phyloP scores from a whole-genome alignment of 768 basidiomycete genomes.

The Tylopilus sp. region DNA sequence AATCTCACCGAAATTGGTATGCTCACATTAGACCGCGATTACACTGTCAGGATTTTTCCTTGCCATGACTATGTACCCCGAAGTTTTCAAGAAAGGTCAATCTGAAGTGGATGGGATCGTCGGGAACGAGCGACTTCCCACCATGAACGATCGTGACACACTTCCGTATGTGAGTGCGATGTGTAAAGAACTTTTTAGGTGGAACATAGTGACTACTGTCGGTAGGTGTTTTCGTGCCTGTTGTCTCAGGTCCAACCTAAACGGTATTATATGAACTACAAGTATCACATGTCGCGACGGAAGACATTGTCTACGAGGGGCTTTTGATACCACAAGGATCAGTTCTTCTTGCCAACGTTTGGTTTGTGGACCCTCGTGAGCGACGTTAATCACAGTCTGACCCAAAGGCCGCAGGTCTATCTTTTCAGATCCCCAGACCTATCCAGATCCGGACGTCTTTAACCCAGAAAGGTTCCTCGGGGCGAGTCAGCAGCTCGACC shows the following conservation, averaged over 20 bases:
- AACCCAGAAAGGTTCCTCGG: slow-evolving; percentile 9
- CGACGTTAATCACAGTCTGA: neutral
- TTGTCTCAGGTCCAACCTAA: neutral
- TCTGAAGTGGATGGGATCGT: neutral
- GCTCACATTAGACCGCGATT: slow-evolving; percentile 13
- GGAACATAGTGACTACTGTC: neutral
- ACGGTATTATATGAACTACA: no score
- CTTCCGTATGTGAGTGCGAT: slow-evolving; percentile 4
- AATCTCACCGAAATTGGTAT: neutral
- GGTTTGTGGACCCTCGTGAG: slow-evolving; percentile 1
- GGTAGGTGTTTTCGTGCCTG: neutral
- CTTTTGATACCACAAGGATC: slow-evolving; percentile 21
- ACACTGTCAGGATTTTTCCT: slow-evolving; percentile 15
- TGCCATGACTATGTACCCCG: slow-evolving; percentile 10
- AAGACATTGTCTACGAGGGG: slow-evolving; percentile 20
- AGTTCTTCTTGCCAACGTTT: slow-evolving; percentile 1
- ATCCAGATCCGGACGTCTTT: neutral
- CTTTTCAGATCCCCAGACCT: neutral
- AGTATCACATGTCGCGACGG: slow-evolving; percentile 4
- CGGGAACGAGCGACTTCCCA: slow-evolving; percentile 7
- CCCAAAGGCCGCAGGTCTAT: neutral
- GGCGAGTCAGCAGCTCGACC: slow-evolving; percentile 1
- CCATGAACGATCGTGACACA: slow-evolving; percentile 2
- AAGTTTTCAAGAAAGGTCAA: slow-evolving; percentile 8
- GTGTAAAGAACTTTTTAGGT: slow-evolving; percentile 12